phyloP scores from a whole-genome alignment of 2,329 filamentous ascomycete species.

The Microcyclosporella mali region DNA sequence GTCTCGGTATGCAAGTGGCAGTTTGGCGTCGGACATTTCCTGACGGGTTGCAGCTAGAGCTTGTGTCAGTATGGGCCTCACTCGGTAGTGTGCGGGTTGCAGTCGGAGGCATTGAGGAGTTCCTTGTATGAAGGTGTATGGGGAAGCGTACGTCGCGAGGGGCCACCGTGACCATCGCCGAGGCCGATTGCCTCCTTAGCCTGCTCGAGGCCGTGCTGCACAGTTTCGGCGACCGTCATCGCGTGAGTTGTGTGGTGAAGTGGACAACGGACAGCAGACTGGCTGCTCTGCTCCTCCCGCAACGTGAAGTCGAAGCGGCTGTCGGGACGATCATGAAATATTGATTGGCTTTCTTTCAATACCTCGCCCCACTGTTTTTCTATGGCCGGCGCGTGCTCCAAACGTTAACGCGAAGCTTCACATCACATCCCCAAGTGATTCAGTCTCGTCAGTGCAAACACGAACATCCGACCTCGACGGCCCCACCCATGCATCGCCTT shows the following conservation, averaged over 20 bases:
- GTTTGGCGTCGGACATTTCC: slow-evolving; percentile 85
- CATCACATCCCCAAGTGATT: too few species aligned
- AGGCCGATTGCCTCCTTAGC: slow-evolving; percentile 46
- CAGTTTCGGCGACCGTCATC: slow-evolving; percentile 35
- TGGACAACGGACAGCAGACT: slow-evolving; percentile 1
- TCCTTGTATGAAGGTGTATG: slow-evolving; percentile 3
- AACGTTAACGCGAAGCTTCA: too few species aligned
- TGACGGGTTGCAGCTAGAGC: slow-evolving; percentile 68
- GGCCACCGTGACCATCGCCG: slow-evolving; percentile 34
- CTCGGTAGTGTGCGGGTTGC: too few species aligned
- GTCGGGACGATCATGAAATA: too few species aligned
- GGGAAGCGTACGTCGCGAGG: slow-evolving; percentile 29
- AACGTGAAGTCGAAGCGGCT: not conserved
- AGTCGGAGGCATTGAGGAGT: too few species aligned
- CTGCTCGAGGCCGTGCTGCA: slow-evolving; percentile 16
- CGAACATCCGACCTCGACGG: too few species aligned
- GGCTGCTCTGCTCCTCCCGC: too few species aligned
- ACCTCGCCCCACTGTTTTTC: too few species aligned
- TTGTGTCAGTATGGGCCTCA: slow-evolving; percentile 12
- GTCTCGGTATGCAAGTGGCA: slow-evolving; percentile 88
- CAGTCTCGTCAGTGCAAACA: too few species aligned
- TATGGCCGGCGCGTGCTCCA: too few species aligned
- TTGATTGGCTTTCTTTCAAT: too few species aligned
- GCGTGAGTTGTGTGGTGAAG: slow-evolving; percentile 13
- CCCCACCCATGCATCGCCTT: too few species aligned